Conservation (phyloP, 495 filamentous ascomycete genomes). For the Daldinia grandis region DNA sequence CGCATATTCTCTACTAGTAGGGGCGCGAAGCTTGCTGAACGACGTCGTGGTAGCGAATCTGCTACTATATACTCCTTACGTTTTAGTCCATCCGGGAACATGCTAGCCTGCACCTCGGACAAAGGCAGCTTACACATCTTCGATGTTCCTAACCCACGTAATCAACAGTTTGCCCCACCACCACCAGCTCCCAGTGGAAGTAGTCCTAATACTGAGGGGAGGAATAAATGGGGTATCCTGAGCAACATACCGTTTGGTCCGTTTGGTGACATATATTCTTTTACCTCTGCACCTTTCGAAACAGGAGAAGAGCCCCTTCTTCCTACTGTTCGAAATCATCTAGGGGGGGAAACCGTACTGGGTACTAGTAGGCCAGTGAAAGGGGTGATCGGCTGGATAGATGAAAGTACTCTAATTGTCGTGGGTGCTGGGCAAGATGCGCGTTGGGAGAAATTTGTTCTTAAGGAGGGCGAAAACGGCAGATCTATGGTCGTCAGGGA, state of each 20-base stretch:
- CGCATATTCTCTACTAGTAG: constrained; percentile 81
- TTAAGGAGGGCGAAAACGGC: constrained; percentile 70
- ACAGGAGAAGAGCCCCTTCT: constrained; percentile 72
- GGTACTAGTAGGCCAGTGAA: constrained; percentile 69
- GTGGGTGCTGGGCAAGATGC: constrained; percentile 83
- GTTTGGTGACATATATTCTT: constrained; percentile 87
- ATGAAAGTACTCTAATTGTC: constrained; percentile 73
- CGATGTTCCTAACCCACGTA: constrained; percentile 63
- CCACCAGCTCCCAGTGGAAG: constrained; percentile 10
- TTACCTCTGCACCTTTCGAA: constrained; percentile 76
- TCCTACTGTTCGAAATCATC: constrained; percentile 36
- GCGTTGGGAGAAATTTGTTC: constrained; percentile 83
- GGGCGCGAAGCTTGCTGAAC: constrained; percentile 79
- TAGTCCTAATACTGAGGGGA: constrained; percentile 56
- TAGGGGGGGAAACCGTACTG: constrained; percentile 48
- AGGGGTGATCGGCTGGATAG: constrained; percentile 79
- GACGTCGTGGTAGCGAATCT: constrained; percentile 87
- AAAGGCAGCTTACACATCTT: constrained; percentile 96
- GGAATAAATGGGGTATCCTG: constrained; percentile 81
- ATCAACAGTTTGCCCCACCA: constrained; percentile 16
- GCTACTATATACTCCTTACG: constrained; percentile 87
- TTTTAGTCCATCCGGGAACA: constrained; percentile 79
- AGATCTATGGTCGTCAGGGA: constrained; percentile 68
- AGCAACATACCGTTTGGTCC: constrained; percentile 81
- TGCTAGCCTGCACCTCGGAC: constrained; percentile 94